These are phyloP conservation scores for Musa itinerans DNA, from an alignment of 176 grass and related monocot genomes.

Conservation along the genomic window DNA sequence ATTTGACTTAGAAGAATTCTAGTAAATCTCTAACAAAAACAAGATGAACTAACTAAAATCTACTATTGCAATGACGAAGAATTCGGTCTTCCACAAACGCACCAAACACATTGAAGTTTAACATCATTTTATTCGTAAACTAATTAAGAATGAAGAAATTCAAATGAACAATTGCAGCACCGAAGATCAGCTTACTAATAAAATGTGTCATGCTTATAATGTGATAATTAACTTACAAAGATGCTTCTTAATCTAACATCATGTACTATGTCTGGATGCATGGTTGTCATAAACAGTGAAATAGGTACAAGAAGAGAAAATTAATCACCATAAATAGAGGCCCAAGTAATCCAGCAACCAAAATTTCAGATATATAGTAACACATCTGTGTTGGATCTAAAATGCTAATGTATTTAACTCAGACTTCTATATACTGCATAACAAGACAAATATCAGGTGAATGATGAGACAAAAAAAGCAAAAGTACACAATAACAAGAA, in stretches of 20 bases:
- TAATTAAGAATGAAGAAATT: no score
- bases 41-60: no score
- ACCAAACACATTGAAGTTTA: no score
- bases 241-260: no score
- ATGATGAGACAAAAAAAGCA: neutral
- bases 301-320: neutral
- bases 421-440: slow-evolving; percentile 24
- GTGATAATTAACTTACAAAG: no score
- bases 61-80: no score
- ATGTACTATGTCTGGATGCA: neutral
- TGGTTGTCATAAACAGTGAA: neutral
- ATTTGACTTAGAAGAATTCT: no score
- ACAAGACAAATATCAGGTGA: neutral
- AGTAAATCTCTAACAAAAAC: no score
- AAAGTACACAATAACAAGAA: neutral
- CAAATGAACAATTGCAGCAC: no score
- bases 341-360: slow-evolving; percentile 18
- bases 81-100: accelerated
- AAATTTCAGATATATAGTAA: slow-evolving; percentile 21
- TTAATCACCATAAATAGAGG: slow-evolving; percentile 19
- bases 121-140: no score
- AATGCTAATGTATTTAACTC: slow-evolving; percentile 14
- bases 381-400: slow-evolving; percentile 23
- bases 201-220: no score
- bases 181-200: no score